A percentile compares a stretch with the other conserved stretches of the same genome.
phyloP scores from a whole-genome alignment of 371 early-diverging fungal genomes.

The Globomyces sp. region DNA sequence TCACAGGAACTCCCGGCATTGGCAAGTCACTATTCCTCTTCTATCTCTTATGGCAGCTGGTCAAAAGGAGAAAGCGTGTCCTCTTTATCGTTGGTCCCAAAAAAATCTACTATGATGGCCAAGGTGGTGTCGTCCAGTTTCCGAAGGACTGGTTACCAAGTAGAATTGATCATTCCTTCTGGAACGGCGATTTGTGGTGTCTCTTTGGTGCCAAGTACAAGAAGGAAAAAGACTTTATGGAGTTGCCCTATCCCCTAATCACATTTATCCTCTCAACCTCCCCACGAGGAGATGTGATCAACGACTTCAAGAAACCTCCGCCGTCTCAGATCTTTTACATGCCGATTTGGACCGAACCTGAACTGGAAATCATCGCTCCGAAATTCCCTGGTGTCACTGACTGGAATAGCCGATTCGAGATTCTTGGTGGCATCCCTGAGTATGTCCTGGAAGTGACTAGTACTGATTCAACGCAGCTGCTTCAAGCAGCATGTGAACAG shows the following conservation, averaged over 20 bases:
- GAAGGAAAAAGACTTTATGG: constrained; percentile 9
- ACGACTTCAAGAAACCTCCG: constrained; percentile 16
- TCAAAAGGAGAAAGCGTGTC: constrained; percentile 22
- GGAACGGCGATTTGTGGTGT: constrained; percentile 22
- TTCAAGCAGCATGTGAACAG: constrained; percentile 12
- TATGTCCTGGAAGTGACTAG: constrained; percentile 14
- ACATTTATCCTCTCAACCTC: constrained; percentile 17
- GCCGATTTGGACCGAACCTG: constrained; percentile 11
- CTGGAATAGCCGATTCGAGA: constrained; percentile 8
- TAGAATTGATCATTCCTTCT: constrained; percentile 6
- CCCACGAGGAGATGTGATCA: constrained; percentile 15
- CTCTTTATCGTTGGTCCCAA: constrained; percentile 19
- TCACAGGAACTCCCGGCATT: constrained; percentile 25
- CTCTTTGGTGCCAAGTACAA: constrained; percentile 21
- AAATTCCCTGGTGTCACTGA: constrained; percentile 3
- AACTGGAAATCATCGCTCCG: constrained; percentile 14
- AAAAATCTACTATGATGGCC: constrained; percentile 23
- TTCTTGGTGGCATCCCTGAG: constrained; percentile 13
- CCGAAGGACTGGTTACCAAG: neutral
- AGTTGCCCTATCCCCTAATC: constrained; percentile 11
- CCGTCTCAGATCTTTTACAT: constrained; percentile 15
- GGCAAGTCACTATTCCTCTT: constrained; percentile 24
- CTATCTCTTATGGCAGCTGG: constrained; percentile 26
- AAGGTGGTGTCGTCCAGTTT: constrained; percentile 20
- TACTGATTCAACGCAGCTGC: neutral